Evolutionary conservation across 805 yeast genomes (phyloP), one percentile per base, ranked within the genome.

Genomic region (Saccharomyces jurei): DNA sequence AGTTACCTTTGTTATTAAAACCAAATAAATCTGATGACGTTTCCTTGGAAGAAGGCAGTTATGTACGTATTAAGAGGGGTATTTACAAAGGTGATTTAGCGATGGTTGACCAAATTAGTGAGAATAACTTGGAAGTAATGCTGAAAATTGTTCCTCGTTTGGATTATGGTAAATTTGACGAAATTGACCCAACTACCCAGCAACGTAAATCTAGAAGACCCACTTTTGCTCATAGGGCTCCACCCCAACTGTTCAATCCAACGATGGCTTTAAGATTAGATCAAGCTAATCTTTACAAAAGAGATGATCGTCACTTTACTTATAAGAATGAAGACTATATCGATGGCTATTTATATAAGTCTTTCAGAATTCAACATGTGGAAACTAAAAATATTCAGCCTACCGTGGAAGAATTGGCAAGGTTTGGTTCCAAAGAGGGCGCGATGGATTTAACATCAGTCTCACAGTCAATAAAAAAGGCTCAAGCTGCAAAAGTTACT

Each of bases 71-170:
- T 59, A 86, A 87, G 63, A 81, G 96, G 58, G 98, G 99, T 58
- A 86, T 86, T 65, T 91, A 92, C 70, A 87, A 87, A 64, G 92
- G 92, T 51, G 99, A 94, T 70, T 77, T 94, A 60, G 99, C 97
- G 25, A 81, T 89, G 50, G 96, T 94, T 51, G 96, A 90, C 63
- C 90, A 91, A 67, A 79, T 94, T 58, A 87, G 95, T 56, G 98
- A 94, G 65, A 92, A 89, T 67, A 98, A 97, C 52, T 79, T 94
- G 62, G 98, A 92, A 68, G 98, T 89, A n/a, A 81, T 95, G 63
- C 82, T 96, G 62, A 89, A 89, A 66, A 76, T 94, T 59, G 95
- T 94, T 32, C 99, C 99, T 41, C 82, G 99, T 64, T 73, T 94
- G 56, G 97, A 92, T 68, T 92, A 94, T 70, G 96, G 96, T 55